Evolutionary conservation across 306 rosid genomes (phyloP).

Genomic region (Cicer judaicum): DNA sequence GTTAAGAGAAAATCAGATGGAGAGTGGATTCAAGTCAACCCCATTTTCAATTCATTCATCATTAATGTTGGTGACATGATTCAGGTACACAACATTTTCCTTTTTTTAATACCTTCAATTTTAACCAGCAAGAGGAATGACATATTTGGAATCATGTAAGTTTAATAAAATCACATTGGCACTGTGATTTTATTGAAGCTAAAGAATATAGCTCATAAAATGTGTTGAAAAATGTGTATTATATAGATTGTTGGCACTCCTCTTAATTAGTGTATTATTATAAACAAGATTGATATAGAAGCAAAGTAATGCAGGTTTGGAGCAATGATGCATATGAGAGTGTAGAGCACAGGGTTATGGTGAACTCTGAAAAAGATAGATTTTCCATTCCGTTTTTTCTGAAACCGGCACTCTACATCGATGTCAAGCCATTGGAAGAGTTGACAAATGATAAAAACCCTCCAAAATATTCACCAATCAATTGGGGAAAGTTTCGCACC

Average conservation of each 20-base stretch:
- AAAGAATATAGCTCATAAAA: no score
- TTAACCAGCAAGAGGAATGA: no score
- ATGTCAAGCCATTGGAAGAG: conserved; percentile 73
- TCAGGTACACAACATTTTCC: conserved; percentile 55
- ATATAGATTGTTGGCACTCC: no score
- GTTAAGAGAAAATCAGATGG: conserved; percentile 66
- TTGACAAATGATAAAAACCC: conserved; percentile 54
- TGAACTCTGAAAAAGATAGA: conserved; percentile 70
- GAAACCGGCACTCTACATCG: conserved; percentile 58
- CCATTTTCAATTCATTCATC: conserved; percentile 64
- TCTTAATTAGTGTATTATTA: no score
- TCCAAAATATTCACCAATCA: conserved; percentile 59
- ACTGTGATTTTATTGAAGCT: no score
- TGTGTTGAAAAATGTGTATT: neutral
- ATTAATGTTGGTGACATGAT: conserved; percentile 74
- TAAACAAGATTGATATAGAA: neutral
- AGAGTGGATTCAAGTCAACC: conserved; percentile 75
- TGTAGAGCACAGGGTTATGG: conserved; percentile 81
- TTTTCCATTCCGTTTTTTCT: conserved; percentile 79
- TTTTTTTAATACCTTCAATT: no score
- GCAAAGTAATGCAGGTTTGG: conserved; percentile 64
- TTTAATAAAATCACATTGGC: no score
- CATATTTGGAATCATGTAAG: no score
- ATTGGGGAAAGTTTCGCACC: conserved; percentile 47
- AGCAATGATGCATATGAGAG: conserved; percentile 81